Evolutionary conservation across 805 yeast species (phyloP), one percentile per base, ranked within the genome.

Genomic region (Candida ficus): DNA sequence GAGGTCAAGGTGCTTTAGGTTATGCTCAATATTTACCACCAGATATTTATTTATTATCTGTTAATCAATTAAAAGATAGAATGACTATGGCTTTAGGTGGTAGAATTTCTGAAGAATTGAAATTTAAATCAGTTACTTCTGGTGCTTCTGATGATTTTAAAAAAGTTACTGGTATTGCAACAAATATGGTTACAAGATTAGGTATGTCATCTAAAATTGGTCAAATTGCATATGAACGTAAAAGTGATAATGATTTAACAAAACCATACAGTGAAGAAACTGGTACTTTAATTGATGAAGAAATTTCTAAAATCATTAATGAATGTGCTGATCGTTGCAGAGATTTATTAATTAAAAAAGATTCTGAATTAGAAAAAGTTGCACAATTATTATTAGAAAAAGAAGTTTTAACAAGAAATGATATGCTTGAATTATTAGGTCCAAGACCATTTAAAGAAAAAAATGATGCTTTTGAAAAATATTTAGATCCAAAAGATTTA

Each of bases 31-130:
- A 91, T 58, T 72, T 95, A 48, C 99, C 99, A 3, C 88, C 91
- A 37, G 99, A 93, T 60, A 80, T 83, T 44, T 89, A 86, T 56
- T 68, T 93, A 55, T 68, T 86, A 50, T 76, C 83, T 23, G 80
- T 81, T 43, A 73, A 78, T 47, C 96, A 93, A 62, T 75, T 90
- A 47, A 71, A 71, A 49, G 95, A 93, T 61, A 76, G 95, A 49
- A 90, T 93, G 95, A 79, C 89, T 21, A 95, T 93, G 98, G 84
- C 97, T 0, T 71, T 93, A 35, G 99, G 98, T 30, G 99, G 99
- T 16, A 76, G 99, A 53, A 97, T 93, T 16, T 80, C 95, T 29
- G 99, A 93, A 64, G 99, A 95, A 64, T 64, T 93, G 36, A 89
- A 91, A 60, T 93, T 93, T 58, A 73, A 78, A 16, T 78, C 90